phyloP scores from a whole-genome alignment of 73 alveolate genomes.

The Paramecium tetraurelia region DNA sequence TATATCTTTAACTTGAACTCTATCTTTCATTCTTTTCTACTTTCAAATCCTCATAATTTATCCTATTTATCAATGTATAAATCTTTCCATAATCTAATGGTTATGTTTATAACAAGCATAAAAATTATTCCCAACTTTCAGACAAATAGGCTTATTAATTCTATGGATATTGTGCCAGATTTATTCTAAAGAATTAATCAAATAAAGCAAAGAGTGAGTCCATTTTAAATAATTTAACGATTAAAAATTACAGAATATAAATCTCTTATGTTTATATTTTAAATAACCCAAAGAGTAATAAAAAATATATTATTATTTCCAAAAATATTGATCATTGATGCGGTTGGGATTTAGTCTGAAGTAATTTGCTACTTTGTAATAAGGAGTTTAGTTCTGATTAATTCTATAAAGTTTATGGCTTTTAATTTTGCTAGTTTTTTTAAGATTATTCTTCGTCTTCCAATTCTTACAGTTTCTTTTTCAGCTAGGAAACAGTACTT shows the following conservation, averaged over 20 bases:
- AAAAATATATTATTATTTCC: background rate
- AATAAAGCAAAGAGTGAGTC: conserved; percentile 6
- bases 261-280: background rate
- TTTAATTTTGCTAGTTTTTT: background rate
- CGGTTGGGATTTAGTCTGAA: background rate
- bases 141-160: background rate
- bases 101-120: background rate
- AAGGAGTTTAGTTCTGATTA: background rate
- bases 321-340: background rate
- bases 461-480: conserved; percentile 11
- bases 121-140: conserved; percentile 25
- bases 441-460: background rate
- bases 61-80: background rate
- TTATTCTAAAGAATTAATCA: conserved; percentile 10
- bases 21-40: background rate
- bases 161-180: background rate
- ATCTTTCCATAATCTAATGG: conserved; percentile 35
- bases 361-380: background rate
- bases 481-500: background rate
- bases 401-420: background rate
- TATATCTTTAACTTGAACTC: background rate
- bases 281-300: background rate
- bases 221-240: conserved; percentile 14
- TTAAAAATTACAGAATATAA: background rate
- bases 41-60: background rate